Evolutionary conservation across 192 early-diverging fungal genomes (phyloP), one percentile per base, ranked within the genome.

Genomic region (Rhizophagus prolifer): DNA sequence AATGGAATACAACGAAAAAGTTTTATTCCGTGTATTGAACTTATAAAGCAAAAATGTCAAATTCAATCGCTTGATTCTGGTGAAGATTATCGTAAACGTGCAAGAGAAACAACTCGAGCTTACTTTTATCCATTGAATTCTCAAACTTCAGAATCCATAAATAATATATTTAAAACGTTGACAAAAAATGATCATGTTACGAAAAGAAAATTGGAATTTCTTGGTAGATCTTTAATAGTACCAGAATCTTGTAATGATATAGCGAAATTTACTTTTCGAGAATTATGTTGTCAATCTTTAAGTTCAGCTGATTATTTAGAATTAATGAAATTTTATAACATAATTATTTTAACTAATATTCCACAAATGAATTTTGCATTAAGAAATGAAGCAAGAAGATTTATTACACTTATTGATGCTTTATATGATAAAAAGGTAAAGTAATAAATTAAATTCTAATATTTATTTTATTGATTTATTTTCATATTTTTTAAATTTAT

Each of bases 1-100:
- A 97, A 98, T 80, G 97, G 97, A 14, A 94, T 99, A 59, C 97
- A 99, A 80, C 86, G 97, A 61, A 83, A 90, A 75, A 93, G 92
- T 80, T 99, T 99, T 78, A 46, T 99, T 69, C 97, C 97, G 0
- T 92, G 93, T 70, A 99, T 99, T 44, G 91, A 91, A 8, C 80
- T 97, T 61, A 77, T 99, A 63, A 94, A 97, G 79, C 79, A 91
- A 54, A 81, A 87, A 16, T 97, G 94, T 82, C 79, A 88, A 23
- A 91, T 98, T 12, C 90, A 96, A 58, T 88, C 88, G 70, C 80
- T 99, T 58, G 88, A 96, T 82, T 95, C 94, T 16, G 95, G 96
- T 34, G 93, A 94, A 6, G 97, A 99, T 80, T 98, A 97, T 80
- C 88, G 97, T n/a, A 90, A 89, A 65, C 76, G 88, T 9, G 84